These are phyloP conservation scores for Cystobasidium slooffiae DNA, from an alignment of 1,284 basidiomycete species.

Conservation along the genomic window DNA sequence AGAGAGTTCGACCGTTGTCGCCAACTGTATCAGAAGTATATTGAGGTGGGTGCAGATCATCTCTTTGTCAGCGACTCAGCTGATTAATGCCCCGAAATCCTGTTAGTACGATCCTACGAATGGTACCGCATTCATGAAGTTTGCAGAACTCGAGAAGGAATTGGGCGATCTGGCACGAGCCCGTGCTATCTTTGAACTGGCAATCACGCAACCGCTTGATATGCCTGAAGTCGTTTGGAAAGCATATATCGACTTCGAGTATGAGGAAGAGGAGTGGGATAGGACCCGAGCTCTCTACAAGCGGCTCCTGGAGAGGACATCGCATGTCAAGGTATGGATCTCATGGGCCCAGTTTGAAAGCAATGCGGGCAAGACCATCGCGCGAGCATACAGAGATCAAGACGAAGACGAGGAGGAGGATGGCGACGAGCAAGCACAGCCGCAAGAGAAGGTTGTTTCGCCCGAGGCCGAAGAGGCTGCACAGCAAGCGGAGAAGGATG, in stretches of 20 bases:
- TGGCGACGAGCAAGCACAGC: constrained; percentile 64
- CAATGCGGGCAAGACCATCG: constrained; percentile 53
- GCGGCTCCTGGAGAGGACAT: constrained; percentile 80
- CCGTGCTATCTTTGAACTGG: constrained; percentile 94
- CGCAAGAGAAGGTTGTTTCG: constrained; percentile 63
- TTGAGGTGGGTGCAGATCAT: constrained; percentile 66
- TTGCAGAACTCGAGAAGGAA: constrained; percentile 89
- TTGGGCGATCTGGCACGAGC: constrained; percentile 90
- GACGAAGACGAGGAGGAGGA: constrained; percentile 75
- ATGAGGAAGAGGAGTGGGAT: constrained; percentile 89
- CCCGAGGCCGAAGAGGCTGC: constrained; percentile 49
- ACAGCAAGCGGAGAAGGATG: constrained; percentile 65
- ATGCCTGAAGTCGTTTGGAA: constrained; percentile 80
- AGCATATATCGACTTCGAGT: constrained; percentile 95
- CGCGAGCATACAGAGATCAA: constrained; percentile 51
- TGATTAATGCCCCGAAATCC: background rate
- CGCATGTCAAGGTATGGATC: constrained; percentile 80
- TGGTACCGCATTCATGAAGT: constrained; percentile 94
- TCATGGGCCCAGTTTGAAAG: constrained; percentile 59
- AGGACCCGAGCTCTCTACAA: constrained; percentile 86
- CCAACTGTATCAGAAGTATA: constrained; percentile 89
- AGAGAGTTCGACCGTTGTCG: constrained; percentile 92
- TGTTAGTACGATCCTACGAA: constrained; percentile 82
- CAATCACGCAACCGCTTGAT: constrained; percentile 84
- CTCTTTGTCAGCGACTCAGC: background rate